These are phyloP conservation scores for Capsicum pubescens DNA, from an alignment of 257 asterid genomes.

Conservation along the genomic window DNA sequence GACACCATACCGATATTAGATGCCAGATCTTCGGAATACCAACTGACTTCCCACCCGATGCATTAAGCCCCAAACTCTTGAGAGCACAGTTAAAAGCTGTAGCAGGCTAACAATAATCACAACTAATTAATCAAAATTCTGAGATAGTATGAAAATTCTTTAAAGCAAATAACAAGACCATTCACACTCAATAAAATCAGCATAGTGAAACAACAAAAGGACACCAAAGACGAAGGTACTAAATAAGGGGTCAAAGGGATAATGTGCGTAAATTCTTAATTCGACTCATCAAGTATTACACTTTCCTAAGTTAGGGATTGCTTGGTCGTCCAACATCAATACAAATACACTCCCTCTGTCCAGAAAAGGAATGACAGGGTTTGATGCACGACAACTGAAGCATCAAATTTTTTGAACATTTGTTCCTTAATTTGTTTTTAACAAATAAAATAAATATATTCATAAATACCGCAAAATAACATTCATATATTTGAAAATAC, in stretches of 20 bases:
- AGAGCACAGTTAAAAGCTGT: constrained; percentile 79
- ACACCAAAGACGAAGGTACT: constrained; percentile 1
- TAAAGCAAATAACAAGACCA: not conserved
- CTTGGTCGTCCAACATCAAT: constrained; percentile 18
- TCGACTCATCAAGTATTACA: not conserved
- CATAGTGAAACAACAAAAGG: not conserved
- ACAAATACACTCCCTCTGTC: not conserved
- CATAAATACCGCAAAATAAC: not conserved
- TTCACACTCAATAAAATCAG: not conserved
- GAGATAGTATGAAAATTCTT: not conserved
- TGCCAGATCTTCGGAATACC: constrained; percentile 96
- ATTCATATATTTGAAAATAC: constrained; percentile 15
- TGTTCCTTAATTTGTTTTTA: not conserved
- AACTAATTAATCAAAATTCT: constrained; percentile 26
- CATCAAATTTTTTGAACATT: not conserved
- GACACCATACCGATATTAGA: constrained; percentile 68
- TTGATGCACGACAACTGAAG: not conserved
- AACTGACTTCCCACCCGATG: constrained; percentile 86
- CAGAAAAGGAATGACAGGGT: not conserved
- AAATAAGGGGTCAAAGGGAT: not conserved
- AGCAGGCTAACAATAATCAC: constrained; percentile 72
- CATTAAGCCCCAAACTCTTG: constrained; percentile 73
- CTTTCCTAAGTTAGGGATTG: not conserved
- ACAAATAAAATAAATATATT: too few relatives aligned
- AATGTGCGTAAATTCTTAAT: not conserved